Evolutionary conservation across 2,329 filamentous ascomycete genomes (phyloP).

Genomic region (Colletotrichum sp.): DNA sequence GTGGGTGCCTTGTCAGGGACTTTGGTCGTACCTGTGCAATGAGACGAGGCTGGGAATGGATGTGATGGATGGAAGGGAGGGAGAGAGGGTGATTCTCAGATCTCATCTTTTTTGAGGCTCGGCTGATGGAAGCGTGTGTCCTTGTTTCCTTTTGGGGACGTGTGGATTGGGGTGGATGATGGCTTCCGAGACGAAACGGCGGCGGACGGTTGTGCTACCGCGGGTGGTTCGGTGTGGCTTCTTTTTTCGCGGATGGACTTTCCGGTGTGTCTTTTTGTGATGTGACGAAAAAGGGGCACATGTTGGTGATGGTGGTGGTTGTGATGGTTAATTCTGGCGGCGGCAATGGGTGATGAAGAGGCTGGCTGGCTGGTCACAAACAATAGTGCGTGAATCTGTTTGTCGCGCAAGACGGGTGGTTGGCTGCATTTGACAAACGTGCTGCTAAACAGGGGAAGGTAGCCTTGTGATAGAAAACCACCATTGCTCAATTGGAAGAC

Average conservation of each 20-base stretch:
- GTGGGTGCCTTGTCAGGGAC: background rate
- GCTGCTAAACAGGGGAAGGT: background rate
- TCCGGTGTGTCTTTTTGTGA: background rate
- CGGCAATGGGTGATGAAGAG: too few species aligned
- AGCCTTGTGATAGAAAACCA: background rate
- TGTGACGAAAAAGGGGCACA: background rate
- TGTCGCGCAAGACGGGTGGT: background rate
- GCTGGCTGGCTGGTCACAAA: background rate
- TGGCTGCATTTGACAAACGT: background rate
- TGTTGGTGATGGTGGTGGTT: background rate
- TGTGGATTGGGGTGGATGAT: background rate
- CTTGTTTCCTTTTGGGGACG: background rate
- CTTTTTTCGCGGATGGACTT: background rate
- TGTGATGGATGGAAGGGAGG: background rate
- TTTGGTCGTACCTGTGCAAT: background rate
- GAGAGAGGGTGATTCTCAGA: background rate
- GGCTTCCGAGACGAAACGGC: slow-evolving; percentile 9
- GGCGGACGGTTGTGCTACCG: background rate
- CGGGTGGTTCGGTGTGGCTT: background rate
- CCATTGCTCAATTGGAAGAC: background rate
- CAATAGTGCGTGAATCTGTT: background rate
- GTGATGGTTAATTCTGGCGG: background rate
- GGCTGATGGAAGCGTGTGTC: background rate
- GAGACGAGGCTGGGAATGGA: background rate
- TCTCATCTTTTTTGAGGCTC: background rate